These are phyloP conservation scores for Cladophialophora exuberans DNA, from an alignment of 2,329 filamentous ascomycete species.

Conservation along the genomic window DNA sequence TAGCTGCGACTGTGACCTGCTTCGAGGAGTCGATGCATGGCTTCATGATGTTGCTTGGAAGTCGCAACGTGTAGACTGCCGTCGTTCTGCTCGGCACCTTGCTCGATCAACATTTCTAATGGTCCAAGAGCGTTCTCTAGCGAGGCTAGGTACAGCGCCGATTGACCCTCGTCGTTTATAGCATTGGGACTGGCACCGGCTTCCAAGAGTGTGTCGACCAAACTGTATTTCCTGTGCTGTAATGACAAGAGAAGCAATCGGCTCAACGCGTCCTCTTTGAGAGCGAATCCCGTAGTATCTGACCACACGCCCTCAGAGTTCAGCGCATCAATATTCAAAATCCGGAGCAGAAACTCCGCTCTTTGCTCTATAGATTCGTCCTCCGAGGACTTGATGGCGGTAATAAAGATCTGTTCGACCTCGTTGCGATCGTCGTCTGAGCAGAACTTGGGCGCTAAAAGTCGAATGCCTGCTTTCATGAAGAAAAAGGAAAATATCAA, in stretches of 20 bases:
- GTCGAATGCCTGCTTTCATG: constrained; percentile 5
- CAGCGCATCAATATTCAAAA: constrained; percentile 5
- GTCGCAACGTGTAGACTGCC: constrained; percentile 15
- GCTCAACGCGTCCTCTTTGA: neutral
- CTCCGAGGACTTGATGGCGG: neutral
- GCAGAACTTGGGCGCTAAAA: neutral
- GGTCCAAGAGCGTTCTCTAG: constrained; percentile 2
- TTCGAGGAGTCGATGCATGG: constrained; percentile 11
- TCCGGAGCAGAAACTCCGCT: constrained; percentile 8
- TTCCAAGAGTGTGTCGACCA: constrained; percentile 3
- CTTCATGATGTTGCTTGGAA: constrained; percentile 9
- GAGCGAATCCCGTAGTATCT: neutral
- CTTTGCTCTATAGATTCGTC: neutral
- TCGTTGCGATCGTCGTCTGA: neutral
- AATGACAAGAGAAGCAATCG: constrained; percentile 1
- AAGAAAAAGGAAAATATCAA: constrained; percentile 14
- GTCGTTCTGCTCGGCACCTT: constrained; percentile 10
- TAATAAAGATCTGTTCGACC: constrained; percentile 3
- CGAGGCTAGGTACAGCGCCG: constrained; percentile 11
- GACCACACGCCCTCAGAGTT: neutral
- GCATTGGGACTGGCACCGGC: constrained; percentile 3
- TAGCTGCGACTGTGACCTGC: constrained; percentile 6
- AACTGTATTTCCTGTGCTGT: neutral
- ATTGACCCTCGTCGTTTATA: neutral
- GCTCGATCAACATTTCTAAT: neutral